phyloP scores from a whole-genome alignment of 2,329 filamentous ascomycete species.

The Dactylellina drechsleri region DNA sequence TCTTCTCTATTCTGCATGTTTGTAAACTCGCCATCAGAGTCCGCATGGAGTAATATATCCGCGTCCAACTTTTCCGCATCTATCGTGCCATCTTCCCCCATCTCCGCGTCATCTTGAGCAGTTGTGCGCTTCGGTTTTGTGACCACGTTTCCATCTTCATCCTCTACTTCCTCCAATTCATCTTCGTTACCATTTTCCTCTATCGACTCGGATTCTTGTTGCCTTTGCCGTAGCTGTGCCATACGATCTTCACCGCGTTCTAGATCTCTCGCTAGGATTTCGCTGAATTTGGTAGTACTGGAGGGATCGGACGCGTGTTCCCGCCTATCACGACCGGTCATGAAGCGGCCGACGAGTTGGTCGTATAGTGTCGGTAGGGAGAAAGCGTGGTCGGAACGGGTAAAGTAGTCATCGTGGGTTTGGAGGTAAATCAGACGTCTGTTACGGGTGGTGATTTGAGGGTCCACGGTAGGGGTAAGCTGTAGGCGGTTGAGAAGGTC shows the following conservation, averaged over 20 bases:
- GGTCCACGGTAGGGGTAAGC: constrained; percentile 24
- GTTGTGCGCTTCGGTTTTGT: constrained; percentile 15
- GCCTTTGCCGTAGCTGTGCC: constrained; percentile 19
- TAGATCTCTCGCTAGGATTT: constrained; percentile 43
- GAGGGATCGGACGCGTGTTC: constrained; percentile 46
- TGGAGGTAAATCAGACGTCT: constrained; percentile 48
- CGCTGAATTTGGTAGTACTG: constrained; percentile 43
- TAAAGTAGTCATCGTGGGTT: constrained; percentile 46
- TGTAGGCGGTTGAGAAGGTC: constrained; percentile 16
- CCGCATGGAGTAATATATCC: constrained; percentile 40
- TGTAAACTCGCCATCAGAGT: constrained; percentile 45
- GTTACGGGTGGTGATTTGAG: constrained; percentile 40
- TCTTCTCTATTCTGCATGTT: constrained; percentile 35
- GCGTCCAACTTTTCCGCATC: constrained; percentile 42
- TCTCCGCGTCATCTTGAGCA: not conserved
- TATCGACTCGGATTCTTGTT: constrained; percentile 8
- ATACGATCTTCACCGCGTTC: constrained; percentile 43
- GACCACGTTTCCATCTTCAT: constrained; percentile 31
- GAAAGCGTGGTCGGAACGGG: constrained; percentile 44
- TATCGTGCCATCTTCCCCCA: constrained; percentile 5
- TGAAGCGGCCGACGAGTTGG: constrained; percentile 48
- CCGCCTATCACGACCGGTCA: constrained; percentile 39
- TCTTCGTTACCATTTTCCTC: constrained; percentile 22
- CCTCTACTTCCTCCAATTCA: constrained; percentile 23
- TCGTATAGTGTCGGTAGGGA: constrained; percentile 46